phyloP scores from a whole-genome alignment of 441 rosid genomes.

The Erodium texanum region DNA sequence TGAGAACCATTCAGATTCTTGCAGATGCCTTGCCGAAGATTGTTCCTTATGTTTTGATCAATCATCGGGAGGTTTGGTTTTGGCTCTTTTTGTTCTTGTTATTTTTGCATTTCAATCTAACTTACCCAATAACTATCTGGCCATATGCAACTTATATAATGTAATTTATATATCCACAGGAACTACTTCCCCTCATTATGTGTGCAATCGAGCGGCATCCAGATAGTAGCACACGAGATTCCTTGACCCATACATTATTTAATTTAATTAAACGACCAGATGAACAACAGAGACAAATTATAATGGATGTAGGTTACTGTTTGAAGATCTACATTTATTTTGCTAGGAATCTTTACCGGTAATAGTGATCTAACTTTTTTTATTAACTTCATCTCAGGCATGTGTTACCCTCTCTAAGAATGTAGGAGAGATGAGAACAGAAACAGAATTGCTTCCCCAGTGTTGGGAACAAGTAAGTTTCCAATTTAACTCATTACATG shows the following conservation, averaged over 20 bases:
- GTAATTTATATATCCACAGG: constrained; percentile 35
- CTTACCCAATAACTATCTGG: not conserved
- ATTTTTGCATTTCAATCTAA: constrained; percentile 2
- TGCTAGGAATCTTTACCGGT: constrained; percentile 14
- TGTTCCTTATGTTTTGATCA: constrained; percentile 93
- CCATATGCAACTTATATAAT: not conserved
- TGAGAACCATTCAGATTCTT: constrained; percentile 84
- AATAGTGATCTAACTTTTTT: constrained; percentile 22
- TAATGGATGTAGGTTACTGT: constrained; percentile 77
- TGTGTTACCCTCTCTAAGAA: constrained; percentile 85
- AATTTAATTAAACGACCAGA: constrained; percentile 96
- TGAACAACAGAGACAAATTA: constrained; percentile 86
- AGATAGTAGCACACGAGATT: constrained; percentile 62
- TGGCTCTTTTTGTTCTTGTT: constrained; percentile 13
- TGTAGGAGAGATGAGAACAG: constrained; percentile 98
- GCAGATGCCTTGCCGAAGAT: constrained; percentile 96
- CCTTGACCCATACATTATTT: constrained; percentile 87
- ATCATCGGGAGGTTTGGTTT: constrained; percentile 80
- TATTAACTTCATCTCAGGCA: constrained; percentile 59
- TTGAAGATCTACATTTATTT: constrained; percentile 19
- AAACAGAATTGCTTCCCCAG: constrained; percentile 95
- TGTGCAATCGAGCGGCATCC: constrained; percentile 99
- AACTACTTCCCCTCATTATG: constrained; percentile 98
- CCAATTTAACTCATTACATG: constrained; percentile 16
- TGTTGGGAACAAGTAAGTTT: constrained; percentile 97